These are phyloP conservation scores for Debaryomycetaceae sp. DNA, from an alignment of 1,139 yeast genomes.

Conservation along the genomic window DNA sequence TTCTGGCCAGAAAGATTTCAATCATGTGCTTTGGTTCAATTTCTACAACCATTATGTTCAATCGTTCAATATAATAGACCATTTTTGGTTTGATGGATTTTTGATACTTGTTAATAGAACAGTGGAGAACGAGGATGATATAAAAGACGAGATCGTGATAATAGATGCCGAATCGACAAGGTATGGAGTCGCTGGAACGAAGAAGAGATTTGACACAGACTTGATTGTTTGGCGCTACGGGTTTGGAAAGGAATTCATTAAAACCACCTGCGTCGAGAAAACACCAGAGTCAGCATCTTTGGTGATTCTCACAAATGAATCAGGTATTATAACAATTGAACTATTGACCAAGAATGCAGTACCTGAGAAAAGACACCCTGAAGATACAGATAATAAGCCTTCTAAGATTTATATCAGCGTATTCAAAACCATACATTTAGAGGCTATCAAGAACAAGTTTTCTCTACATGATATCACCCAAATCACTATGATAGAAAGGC, in stretches of 20 bases:
- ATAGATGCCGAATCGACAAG: slow-evolving; percentile 31
- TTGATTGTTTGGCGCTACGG: slow-evolving; percentile 40
- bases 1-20: slow-evolving; percentile 20
- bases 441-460: slow-evolving; percentile 27
- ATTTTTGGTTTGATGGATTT: slow-evolving; percentile 35
- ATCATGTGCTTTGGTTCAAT: slow-evolving; percentile 43
- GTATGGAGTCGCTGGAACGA: slow-evolving; percentile 32
- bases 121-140: slow-evolving; percentile 15
- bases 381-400: slow-evolving; percentile 9
- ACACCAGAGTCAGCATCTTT: slow-evolving; percentile 15
- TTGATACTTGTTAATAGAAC: slow-evolving; percentile 34
- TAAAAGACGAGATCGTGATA: slow-evolving; percentile 32
- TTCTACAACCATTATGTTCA: slow-evolving; percentile 34
- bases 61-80: slow-evolving; percentile 32
- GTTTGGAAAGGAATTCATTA: slow-evolving; percentile 27
- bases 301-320: slow-evolving; percentile 29
- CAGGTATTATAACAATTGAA: slow-evolving; percentile 31
- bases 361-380: slow-evolving; percentile 1
- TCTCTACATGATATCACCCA: slow-evolving; percentile 22
- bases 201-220: slow-evolving; percentile 38
- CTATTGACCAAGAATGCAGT: slow-evolving; percentile 10
- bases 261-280: slow-evolving; percentile 18
- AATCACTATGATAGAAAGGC: slow-evolving; percentile 25
- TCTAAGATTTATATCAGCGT: slow-evolving; percentile 32
- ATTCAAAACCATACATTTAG: slow-evolving; percentile 34